Percentiles rank a stretch among this genome's conserved stretches.
phyloP scores from a whole-genome alignment of 1,284 basidiomycete genomes.

The Termitomyces sp. region DNA sequence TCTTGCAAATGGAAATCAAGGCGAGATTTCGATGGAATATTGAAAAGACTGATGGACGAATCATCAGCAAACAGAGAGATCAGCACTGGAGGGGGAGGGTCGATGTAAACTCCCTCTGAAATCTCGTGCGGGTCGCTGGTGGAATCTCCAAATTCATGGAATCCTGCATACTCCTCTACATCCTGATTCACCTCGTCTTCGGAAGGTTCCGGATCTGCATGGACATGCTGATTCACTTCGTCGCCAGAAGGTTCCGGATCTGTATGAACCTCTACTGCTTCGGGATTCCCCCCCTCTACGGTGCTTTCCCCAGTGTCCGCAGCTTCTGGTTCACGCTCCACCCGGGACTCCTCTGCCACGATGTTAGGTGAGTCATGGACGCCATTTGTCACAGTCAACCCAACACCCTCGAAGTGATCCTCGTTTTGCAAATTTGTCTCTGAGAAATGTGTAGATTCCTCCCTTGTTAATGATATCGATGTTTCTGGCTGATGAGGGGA shows the following conservation, averaged over 20 bases:
- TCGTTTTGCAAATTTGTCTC: background rate
- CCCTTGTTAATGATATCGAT: background rate
- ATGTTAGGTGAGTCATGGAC: background rate
- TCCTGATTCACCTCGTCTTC: background rate
- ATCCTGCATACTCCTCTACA: slow-evolving; percentile 3
- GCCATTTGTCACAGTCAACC: background rate
- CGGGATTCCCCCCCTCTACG: background rate
- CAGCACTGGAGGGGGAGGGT: slow-evolving; percentile 68
- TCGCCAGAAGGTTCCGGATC: background rate
- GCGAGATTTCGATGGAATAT: slow-evolving; percentile 34
- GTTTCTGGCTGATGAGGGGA: background rate
- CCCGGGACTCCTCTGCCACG: background rate
- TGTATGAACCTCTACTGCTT: background rate
- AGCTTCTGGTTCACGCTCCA: background rate
- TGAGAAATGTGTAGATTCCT: background rate
- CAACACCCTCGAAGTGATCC: background rate
- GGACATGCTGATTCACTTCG: background rate
- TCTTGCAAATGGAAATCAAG: slow-evolving; percentile 17
- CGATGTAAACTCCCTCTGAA: slow-evolving; percentile 66
- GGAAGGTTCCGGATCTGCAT: background rate
- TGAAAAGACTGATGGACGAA: slow-evolving; percentile 54
- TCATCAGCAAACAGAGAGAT: slow-evolving; percentile 44
- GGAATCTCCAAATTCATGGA: slow-evolving; percentile 12
- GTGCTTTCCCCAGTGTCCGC: background rate
- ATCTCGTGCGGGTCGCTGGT: slow-evolving; percentile 55